Percentiles rank a stretch among this genome's conserved stretches.
These are phyloP conservation scores for Penicillium nucicola DNA, from an alignment of 495 filamentous ascomycete species.

Conservation along the genomic window DNA sequence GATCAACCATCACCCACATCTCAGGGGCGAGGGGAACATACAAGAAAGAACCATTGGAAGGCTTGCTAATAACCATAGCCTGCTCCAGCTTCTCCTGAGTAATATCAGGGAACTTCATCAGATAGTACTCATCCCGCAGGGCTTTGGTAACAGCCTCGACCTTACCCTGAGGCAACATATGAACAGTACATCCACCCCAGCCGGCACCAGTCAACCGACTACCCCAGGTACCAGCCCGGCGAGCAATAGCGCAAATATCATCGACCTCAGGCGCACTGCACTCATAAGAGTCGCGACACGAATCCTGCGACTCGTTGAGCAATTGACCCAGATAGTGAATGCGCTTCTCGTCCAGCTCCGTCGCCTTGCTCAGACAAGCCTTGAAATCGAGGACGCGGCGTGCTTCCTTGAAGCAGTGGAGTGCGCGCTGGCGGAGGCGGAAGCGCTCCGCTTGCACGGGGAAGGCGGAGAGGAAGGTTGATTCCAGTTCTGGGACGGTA, in stretches of 20 bases:
- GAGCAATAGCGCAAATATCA: conserved; percentile 76
- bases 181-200: conserved; percentile 95
- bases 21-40: conserved; percentile 23
- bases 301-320: conserved; percentile 85
- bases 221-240: conserved; percentile 74
- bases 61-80: conserved; percentile 88
- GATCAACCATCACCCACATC: background rate
- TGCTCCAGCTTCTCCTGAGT: conserved; percentile 67
- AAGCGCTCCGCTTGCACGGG: conserved; percentile 87
- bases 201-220: conserved; percentile 89
- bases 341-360: conserved; percentile 53
- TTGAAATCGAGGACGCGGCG: conserved; percentile 82
- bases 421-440: conserved; percentile 77
- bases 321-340: conserved; percentile 73
- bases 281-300: conserved; percentile 80
- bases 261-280: conserved; percentile 91
- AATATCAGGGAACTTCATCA: conserved; percentile 65
- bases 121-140: conserved; percentile 79
- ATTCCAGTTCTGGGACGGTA: conserved; percentile 64
- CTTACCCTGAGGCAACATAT: conserved; percentile 82
- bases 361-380: conserved; percentile 56
- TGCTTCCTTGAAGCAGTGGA: conserved; percentile 89
- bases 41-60: conserved; percentile 52
- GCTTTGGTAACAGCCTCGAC: conserved; percentile 76
- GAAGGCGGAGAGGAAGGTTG: conserved; percentile 76